Conservation (phyloP, 106 monocot genomes). For the Allium fistulosum region DNA sequence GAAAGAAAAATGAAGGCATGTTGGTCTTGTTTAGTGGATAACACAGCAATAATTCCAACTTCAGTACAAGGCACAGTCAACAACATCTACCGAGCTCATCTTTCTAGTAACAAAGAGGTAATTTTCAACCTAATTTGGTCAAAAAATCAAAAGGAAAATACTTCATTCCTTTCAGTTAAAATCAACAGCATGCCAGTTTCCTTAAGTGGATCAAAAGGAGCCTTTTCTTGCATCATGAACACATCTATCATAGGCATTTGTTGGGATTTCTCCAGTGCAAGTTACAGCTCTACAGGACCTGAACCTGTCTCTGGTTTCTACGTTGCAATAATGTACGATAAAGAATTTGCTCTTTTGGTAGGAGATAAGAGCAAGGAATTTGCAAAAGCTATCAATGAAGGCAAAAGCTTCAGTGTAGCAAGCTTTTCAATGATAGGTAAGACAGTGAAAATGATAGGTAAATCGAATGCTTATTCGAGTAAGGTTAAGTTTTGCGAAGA, state of each 20-base stretch:
- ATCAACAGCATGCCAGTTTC: constrained; percentile 22
- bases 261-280: constrained; percentile 58
- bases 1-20: constrained; percentile 5
- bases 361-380: constrained; percentile 23
- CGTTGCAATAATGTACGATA: constrained; percentile 21
- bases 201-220: background rate
- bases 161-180: constrained; percentile 24
- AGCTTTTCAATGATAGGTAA: constrained; percentile 19
- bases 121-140: constrained; percentile 60
- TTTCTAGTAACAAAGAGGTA: constrained; percentile 31
- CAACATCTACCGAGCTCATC: constrained; percentile 39
- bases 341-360: constrained; percentile 27
- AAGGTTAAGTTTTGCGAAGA: constrained; percentile 30
- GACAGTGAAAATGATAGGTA: constrained; percentile 25
- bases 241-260: constrained; percentile 6
- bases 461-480: constrained; percentile 10
- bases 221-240: background rate
- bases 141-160: constrained; percentile 18
- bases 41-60: background rate
- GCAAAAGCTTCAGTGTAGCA: background rate
- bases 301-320: constrained; percentile 50
- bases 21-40: background rate
- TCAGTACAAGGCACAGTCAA: constrained; percentile 25
- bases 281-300: constrained; percentile 16
- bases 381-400: background rate